Conservation (phyloP, 2,329 filamentous ascomycete species). For the Fusarium sp. region DNA sequence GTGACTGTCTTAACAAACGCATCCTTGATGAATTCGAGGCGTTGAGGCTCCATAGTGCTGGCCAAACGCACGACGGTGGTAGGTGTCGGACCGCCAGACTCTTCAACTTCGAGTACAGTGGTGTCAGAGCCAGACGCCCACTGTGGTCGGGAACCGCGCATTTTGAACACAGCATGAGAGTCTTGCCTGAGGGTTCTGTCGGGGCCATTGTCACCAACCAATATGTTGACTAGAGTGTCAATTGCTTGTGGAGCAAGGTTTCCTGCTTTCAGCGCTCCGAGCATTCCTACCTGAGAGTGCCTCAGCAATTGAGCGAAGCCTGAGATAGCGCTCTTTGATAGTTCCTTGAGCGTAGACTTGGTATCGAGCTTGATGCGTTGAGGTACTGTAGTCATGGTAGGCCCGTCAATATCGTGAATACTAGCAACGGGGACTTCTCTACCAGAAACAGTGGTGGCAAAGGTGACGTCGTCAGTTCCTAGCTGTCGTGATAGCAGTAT, state of each 20-base stretch:
- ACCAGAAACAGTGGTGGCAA: conserved; percentile 37
- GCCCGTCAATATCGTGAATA: conserved; percentile 26
- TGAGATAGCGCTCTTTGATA: conserved; percentile 8
- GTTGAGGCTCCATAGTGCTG: conserved; percentile 18
- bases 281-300: conserved; percentile 48
- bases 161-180: not conserved
- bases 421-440: conserved; percentile 28
- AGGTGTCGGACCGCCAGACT: not conserved
- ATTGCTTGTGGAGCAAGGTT: conserved; percentile 11
- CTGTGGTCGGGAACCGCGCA: conserved; percentile 12
- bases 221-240: conserved; percentile 40
- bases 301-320: conserved; percentile 12
- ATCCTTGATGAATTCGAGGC: conserved; percentile 17
- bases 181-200: not conserved
- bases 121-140: conserved; percentile 17
- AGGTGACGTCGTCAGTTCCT: conserved; percentile 23
- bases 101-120: conserved; percentile 16
- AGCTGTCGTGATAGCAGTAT: conserved; percentile 21
- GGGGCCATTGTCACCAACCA: not conserved
- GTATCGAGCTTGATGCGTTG: conserved; percentile 44
- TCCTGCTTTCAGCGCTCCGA: conserved; percentile 19
- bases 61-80: conserved; percentile 8
- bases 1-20: not conserved
- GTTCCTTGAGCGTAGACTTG: conserved; percentile 44
- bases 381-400: conserved; percentile 33